Percentiles rank a stretch among this genome's conserved stretches.
These are phyloP conservation scores for Calonectria hongkongensis DNA, from an alignment of 2,329 filamentous ascomycete genomes.

Conservation along the genomic window DNA sequence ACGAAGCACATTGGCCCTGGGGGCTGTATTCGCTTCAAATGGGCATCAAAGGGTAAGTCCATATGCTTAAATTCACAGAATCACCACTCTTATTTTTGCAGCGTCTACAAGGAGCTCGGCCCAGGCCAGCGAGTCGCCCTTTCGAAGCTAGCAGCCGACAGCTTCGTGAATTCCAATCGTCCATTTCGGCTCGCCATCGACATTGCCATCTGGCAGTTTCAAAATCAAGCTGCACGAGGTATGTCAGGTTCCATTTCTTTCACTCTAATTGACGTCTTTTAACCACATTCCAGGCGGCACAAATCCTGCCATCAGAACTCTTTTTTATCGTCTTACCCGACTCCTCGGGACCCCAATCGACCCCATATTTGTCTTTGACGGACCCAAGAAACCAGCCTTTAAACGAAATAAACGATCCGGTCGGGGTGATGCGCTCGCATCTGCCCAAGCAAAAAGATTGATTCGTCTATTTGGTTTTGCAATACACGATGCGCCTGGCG, in stretches of 20 bases:
- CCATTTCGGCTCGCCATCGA: conserved; percentile 94
- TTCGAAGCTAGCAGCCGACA: conserved; percentile 86
- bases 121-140: conserved; percentile 86
- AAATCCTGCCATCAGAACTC: conserved; percentile 91
- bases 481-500: conserved; percentile 90
- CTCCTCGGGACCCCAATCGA: conserved; percentile 86
- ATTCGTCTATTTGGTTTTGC: conserved; percentile 90
- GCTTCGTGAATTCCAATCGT: conserved; percentile 80
- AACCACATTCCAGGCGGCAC: conserved; percentile 76
- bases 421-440: conserved; percentile 79
- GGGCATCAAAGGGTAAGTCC: conserved; percentile 79
- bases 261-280: conserved; percentile 26
- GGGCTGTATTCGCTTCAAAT: conserved; percentile 61
- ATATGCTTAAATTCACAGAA: fast-evolving
- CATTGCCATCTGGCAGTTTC: conserved; percentile 98
- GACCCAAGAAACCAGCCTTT: conserved; percentile 87
- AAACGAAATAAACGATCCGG: conserved; percentile 89
- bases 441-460: conserved; percentile 87
- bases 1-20: conserved; percentile 34
- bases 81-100: conserved; percentile 60
- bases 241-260: conserved; percentile 26
- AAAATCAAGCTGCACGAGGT: conserved; percentile 88
- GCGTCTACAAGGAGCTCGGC: conserved; percentile 93
- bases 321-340: conserved; percentile 92
- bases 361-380: conserved; percentile 93